Evolutionary conservation across 1,284 basidiomycete genomes (phyloP).

Genomic region (Mycena citricolor): DNA sequence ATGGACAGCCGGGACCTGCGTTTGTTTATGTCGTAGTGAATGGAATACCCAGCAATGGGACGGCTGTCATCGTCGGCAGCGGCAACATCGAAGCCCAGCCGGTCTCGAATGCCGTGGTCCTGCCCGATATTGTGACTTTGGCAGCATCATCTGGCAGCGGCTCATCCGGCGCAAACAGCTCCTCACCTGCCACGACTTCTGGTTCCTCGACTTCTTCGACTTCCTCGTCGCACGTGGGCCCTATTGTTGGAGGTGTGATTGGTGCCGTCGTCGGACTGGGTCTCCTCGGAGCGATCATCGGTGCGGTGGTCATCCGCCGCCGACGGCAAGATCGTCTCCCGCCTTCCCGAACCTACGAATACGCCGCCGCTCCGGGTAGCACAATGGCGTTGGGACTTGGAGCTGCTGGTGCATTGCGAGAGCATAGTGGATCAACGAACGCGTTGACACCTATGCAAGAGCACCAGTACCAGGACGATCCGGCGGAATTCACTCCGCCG

Average conservation of each 20-base stretch:
- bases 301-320: conserved; percentile 46
- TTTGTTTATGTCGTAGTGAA: conserved; percentile 79
- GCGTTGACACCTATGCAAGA: conserved; percentile 19
- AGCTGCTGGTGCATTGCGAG: conserved; percentile 16
- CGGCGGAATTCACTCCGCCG: conserved; percentile 17
- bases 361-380: conserved; percentile 18
- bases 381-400: conserved; percentile 10
- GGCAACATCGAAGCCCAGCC: conserved; percentile 75
- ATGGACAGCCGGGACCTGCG: conserved; percentile 84
- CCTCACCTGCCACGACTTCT: conserved; percentile 24
- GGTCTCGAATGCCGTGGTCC: conserved; percentile 38
- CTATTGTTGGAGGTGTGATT: conserved; percentile 52
- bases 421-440: conserved; percentile 23
- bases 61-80: conserved; percentile 75
- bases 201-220: conserved; percentile 3
- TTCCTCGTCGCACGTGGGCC: conserved; percentile 36
- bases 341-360: conserved; percentile 31
- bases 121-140: conserved; percentile 53
- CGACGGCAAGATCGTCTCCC: conserved; percentile 33
- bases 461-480: conserved; percentile 44
- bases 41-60: conserved; percentile 82
- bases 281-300: conserved; percentile 48
- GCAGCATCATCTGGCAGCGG: conserved; percentile 40
- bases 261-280: conserved; percentile 49
- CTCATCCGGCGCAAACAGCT: conserved; percentile 15